These are phyloP conservation scores for Aspergillus bertholletiae DNA, from an alignment of 495 filamentous ascomycete species.

Conservation along the genomic window DNA sequence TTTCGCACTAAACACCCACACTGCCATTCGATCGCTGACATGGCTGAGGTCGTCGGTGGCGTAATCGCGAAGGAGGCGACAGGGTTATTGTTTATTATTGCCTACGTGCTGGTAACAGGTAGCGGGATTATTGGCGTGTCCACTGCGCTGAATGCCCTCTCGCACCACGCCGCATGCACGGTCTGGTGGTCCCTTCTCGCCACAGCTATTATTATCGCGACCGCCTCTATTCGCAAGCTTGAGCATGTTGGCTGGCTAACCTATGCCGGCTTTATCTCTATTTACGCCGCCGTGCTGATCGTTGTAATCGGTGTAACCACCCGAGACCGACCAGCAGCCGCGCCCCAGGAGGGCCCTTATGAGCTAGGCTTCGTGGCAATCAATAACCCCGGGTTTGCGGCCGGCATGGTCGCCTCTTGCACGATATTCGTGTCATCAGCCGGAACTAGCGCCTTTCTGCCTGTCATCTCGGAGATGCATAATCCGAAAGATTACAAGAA, in stretches of 20 bases:
- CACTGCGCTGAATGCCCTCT: conserved; percentile 44
- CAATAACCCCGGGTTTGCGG: conserved; percentile 24
- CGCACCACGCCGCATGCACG: conserved; percentile 43
- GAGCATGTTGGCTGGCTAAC: conserved; percentile 39
- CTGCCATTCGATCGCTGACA: conserved; percentile 59
- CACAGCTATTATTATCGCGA: conserved; percentile 63
- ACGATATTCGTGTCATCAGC: conserved; percentile 42
- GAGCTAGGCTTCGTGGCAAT: conserved; percentile 44
- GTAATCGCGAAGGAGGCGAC: conserved; percentile 38
- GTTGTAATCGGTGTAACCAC: conserved; percentile 42
- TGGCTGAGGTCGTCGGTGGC: conserved; percentile 60
- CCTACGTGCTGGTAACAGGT: conserved; percentile 42
- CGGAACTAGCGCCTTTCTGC: conserved; percentile 64
- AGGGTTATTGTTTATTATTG: conserved; percentile 40
- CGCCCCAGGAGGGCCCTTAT: conserved; percentile 27
- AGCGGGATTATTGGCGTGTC: conserved; percentile 47
- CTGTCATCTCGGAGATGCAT: conserved; percentile 71
- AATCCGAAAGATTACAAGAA: conserved; percentile 60
- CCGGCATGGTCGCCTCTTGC: conserved; percentile 30
- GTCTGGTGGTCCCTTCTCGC: conserved; percentile 33
- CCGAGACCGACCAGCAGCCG: conserved; percentile 32
- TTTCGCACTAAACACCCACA: conserved; percentile 30
- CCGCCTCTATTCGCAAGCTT: conserved; percentile 32
- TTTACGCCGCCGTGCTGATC: conserved; percentile 44
- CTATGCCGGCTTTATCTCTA: conserved; percentile 36